Conservation (phyloP, 345 rosid species). For the Brassica incana region DNA sequence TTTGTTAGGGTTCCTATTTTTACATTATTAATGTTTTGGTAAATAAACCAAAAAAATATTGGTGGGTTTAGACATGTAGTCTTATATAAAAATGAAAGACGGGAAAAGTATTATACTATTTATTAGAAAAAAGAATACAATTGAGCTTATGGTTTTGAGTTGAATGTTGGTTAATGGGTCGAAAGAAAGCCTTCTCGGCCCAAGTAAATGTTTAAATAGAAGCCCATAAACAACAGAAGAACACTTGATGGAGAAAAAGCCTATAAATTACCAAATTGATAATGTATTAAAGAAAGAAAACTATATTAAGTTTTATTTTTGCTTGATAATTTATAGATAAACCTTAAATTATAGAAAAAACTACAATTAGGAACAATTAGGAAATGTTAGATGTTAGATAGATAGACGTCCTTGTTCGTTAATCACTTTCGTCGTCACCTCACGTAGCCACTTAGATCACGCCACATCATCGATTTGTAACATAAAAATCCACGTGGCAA, state of each 20-base stretch:
- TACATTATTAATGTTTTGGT: slow-evolving; percentile 2
- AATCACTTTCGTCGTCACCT: not conserved
- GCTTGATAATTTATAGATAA: not conserved
- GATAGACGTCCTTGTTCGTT: not conserved
- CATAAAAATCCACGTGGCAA: not conserved
- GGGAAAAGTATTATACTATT: not conserved
- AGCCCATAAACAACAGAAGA: not conserved
- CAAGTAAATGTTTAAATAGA: not conserved
- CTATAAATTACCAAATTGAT: not conserved
- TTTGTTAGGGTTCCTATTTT: slow-evolving; percentile 17
- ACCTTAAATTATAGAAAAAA: not conserved
- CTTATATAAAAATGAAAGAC: not conserved
- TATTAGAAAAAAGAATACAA: not conserved
- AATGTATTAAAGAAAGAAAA: too few relatives aligned
- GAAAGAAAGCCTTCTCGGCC: slow-evolving; percentile 9
- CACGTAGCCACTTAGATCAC: not conserved
- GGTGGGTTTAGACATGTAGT: not conserved
- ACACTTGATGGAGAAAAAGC: not conserved
- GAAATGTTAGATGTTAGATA: too few relatives aligned
- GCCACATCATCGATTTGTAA: not conserved
- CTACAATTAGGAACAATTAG: not conserved
- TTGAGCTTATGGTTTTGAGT: not conserved
- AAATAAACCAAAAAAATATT: not conserved
- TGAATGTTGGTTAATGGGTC: not conserved
- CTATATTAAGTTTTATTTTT: too few relatives aligned